phyloP scores from a whole-genome alignment of 1,139 yeast genomes.

The Geotrichum citri-aurantii region DNA sequence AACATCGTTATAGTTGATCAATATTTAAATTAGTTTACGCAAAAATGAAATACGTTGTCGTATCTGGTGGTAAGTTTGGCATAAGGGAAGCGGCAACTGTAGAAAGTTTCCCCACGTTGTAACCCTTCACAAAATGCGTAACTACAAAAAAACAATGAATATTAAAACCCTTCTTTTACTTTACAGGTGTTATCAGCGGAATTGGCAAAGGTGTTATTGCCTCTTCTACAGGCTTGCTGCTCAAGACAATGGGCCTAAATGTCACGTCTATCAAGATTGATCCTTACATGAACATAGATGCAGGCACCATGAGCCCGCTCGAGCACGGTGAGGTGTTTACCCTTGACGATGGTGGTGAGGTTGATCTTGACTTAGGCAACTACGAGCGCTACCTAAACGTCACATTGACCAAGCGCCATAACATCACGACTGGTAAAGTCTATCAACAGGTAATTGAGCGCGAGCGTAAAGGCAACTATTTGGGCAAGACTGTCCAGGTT shows the following conservation, averaged over 20 bases:
- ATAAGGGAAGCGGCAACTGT: conserved; percentile 3
- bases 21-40: not conserved
- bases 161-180: conserved; percentile 56
- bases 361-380: conserved; percentile 94
- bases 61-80: conserved; percentile 67
- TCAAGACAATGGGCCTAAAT: conserved; percentile 88
- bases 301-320: conserved; percentile 98
- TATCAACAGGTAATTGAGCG: conserved; percentile 89
- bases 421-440: conserved; percentile 96
- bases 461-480: conserved; percentile 94
- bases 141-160: not conserved
- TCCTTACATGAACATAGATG: conserved; percentile 98
- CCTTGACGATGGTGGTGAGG: conserved; percentile 97
- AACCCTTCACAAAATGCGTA: not conserved
- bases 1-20: not conserved
- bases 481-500: conserved; percentile 97
- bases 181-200: conserved; percentile 90
- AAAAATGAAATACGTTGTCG: conserved; percentile 94
- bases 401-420: conserved; percentile 87
- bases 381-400: conserved; percentile 94
- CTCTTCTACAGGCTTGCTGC: conserved; percentile 89
- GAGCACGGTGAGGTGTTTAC: conserved; percentile 99
- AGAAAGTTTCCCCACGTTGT: not conserved
- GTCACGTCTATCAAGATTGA: conserved; percentile 98
- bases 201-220: conserved; percentile 98